These are phyloP conservation scores for Podaxis mareebaensis DNA, from an alignment of 768 basidiomycete species.

Conservation along the genomic window DNA sequence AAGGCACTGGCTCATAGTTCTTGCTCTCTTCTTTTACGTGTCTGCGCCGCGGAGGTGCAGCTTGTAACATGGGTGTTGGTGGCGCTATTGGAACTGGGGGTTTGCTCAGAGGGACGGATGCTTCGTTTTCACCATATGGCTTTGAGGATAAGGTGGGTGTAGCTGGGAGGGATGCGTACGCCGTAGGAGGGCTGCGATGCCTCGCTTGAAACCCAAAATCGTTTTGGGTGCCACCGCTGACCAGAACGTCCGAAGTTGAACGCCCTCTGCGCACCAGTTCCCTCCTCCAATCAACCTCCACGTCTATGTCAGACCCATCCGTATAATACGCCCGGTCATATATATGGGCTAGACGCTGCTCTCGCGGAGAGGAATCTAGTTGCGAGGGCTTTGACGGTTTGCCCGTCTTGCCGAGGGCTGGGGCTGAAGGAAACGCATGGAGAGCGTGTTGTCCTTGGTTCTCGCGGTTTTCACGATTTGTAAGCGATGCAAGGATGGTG, in stretches of 20 bases:
- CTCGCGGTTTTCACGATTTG: neutral
- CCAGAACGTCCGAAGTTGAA: constrained; percentile 4
- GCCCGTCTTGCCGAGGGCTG: neutral
- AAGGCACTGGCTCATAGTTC: constrained; percentile 39
- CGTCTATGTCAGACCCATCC: constrained; percentile 6
- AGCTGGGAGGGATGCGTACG: constrained; percentile 74
- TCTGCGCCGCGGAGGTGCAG: constrained; percentile 23
- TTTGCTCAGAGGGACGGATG: constrained; percentile 33
- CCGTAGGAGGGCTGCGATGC: constrained; percentile 35
- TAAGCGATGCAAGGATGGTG: neutral
- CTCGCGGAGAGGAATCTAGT: neutral
- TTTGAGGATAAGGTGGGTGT: constrained; percentile 63
- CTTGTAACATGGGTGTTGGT: constrained; percentile 21
- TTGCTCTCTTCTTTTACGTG: constrained; percentile 10
- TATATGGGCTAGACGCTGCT: constrained; percentile 1
- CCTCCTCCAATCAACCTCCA: constrained; percentile 6
- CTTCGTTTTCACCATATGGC: constrained; percentile 23
- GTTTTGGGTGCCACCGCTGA: neutral
- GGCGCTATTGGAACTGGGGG: constrained; percentile 22
- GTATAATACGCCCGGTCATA: constrained; percentile 9
- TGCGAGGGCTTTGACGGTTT: neutral
- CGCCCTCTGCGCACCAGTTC: constrained; percentile 2
- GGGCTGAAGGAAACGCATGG: constrained; percentile 8
- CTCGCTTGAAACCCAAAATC: constrained; percentile 2
- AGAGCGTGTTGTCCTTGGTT: neutral